Evolutionary conservation across 2,329 filamentous ascomycete species (phyloP).

Genomic region (Aspergillus sp.): DNA sequence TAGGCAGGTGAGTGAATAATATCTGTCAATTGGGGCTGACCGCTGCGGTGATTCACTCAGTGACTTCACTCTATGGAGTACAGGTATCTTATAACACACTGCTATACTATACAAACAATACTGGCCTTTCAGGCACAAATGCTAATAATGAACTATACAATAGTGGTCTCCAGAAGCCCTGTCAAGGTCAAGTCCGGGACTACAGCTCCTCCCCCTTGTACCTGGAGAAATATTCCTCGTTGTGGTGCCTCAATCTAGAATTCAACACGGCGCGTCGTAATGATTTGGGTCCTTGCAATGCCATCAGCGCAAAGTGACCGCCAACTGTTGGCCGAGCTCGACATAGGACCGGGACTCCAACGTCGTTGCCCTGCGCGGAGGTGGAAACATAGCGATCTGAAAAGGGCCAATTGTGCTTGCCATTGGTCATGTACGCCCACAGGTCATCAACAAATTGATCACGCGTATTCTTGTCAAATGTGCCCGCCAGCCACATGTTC

Average conservation of each 20-base stretch:
- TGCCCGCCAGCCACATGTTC: constrained; percentile 38
- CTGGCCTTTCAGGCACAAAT: too few species aligned
- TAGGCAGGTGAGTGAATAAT: too few species aligned
- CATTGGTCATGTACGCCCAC: constrained; percentile 37
- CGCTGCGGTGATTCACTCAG: background rate
- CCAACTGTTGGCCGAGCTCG: constrained; percentile 37
- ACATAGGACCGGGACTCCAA: constrained; percentile 27
- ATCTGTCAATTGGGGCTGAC: too few species aligned
- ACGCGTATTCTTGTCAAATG: constrained; percentile 21
- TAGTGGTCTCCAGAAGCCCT: too few species aligned
- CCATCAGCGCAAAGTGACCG: constrained; percentile 37
- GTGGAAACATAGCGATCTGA: constrained; percentile 36
- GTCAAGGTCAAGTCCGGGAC: background rate
- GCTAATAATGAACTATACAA: too few species aligned
- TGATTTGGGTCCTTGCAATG: constrained; percentile 24
- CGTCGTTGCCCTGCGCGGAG: constrained; percentile 20
- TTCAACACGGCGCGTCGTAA: constrained; percentile 12
- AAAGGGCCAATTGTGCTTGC: constrained; percentile 38
- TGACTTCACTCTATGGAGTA: background rate
- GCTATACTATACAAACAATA: too few species aligned
- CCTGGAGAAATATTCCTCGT: background rate
- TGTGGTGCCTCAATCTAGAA: background rate
- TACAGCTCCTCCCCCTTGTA: constrained; percentile 10
- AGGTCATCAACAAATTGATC: constrained; percentile 33
- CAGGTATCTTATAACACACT: too few species aligned